Conservation (phyloP, 2,329 filamentous ascomycete genomes). For the Verruconis gallopava region DNA sequence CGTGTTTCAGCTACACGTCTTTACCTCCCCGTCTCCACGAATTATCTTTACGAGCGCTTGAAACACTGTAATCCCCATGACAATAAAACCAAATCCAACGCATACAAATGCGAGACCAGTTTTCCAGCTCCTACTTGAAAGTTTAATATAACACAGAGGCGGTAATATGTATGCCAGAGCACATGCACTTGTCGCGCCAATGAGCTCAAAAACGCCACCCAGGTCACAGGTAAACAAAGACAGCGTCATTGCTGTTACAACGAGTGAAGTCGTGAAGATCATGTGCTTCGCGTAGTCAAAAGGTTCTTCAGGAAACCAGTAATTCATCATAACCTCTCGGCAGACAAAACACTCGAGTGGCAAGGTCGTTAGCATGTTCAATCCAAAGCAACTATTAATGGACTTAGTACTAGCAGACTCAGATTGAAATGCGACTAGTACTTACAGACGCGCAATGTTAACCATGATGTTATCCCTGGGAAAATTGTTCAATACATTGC, state of each 20-base stretch:
- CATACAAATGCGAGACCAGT: conserved; percentile 59
- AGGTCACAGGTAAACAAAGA: conserved; percentile 84
- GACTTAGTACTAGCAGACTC: conserved; percentile 4
- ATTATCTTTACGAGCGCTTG: conserved; percentile 58
- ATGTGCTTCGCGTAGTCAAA: conserved; percentile 78
- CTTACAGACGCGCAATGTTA: conserved; percentile 73
- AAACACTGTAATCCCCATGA: conserved; percentile 70
- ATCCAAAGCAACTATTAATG: conserved; percentile 59
- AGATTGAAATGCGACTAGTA: not conserved
- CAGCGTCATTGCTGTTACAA: conserved; percentile 64
- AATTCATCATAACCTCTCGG: conserved; percentile 88
- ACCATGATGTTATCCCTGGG: conserved; percentile 82
- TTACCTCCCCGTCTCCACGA: conserved; percentile 14
- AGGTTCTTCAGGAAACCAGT: conserved; percentile 57
- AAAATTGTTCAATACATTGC: conserved; percentile 98
- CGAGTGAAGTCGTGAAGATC: conserved; percentile 69
- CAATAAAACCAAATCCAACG: conserved; percentile 63
- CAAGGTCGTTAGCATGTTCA: conserved; percentile 97
- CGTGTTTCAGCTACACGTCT: conserved; percentile 5
- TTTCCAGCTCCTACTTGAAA: conserved; percentile 64
- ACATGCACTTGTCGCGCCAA: conserved; percentile 88
- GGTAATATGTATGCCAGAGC: conserved; percentile 91
- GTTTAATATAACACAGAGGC: conserved; percentile 86
- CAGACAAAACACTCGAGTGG: conserved; percentile 97
- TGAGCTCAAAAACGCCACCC: conserved; percentile 87